These are phyloP conservation scores for Mycosarcoma maydis DNA, from an alignment of 1,284 basidiomycete genomes.

Conservation along the genomic window DNA sequence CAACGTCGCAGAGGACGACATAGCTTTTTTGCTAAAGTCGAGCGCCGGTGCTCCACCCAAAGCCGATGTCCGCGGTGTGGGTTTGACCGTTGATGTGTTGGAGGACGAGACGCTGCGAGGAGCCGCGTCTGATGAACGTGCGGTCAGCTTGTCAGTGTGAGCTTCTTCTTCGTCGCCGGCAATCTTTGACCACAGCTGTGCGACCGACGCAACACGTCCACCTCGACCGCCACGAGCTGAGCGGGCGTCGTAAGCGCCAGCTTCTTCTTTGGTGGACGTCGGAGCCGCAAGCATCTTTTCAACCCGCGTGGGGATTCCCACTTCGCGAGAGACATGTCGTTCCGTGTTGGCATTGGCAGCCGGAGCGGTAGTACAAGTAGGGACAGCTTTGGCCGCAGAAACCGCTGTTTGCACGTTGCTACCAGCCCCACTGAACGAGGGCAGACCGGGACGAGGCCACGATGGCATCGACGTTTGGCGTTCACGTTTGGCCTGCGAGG, in stretches of 20 bases:
- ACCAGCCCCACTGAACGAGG: neutral
- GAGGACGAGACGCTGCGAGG: conserved; percentile 31
- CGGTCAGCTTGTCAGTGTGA: conserved; percentile 5
- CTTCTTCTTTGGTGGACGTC: conserved; percentile 1
- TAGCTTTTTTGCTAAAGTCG: conserved; percentile 52
- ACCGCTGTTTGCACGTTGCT: neutral
- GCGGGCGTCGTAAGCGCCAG: conserved; percentile 73
- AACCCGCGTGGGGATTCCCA: conserved; percentile 36
- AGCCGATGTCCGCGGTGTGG: conserved; percentile 41
- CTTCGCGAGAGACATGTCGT: conserved; percentile 23
- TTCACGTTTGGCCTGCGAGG: conserved; percentile 14
- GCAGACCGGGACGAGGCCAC: conserved; percentile 37
- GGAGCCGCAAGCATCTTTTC: conserved; percentile 34
- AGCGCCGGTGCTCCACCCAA: conserved; percentile 49
- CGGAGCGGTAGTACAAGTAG: neutral
- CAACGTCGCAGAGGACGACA: conserved; percentile 15
- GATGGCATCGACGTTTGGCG: conserved; percentile 42
- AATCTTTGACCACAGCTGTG: conserved; percentile 75
- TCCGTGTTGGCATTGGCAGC: conserved; percentile 6
- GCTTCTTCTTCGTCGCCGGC: conserved; percentile 45
- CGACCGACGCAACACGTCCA: conserved; percentile 78
- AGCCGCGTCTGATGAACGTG: conserved; percentile 5
- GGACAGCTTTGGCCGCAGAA: neutral
- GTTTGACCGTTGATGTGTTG: conserved; percentile 47
- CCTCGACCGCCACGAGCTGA: conserved; percentile 81